Evolutionary conservation across 2,329 filamentous ascomycete species (phyloP).

Genomic region (Fusarium albidum): DNA sequence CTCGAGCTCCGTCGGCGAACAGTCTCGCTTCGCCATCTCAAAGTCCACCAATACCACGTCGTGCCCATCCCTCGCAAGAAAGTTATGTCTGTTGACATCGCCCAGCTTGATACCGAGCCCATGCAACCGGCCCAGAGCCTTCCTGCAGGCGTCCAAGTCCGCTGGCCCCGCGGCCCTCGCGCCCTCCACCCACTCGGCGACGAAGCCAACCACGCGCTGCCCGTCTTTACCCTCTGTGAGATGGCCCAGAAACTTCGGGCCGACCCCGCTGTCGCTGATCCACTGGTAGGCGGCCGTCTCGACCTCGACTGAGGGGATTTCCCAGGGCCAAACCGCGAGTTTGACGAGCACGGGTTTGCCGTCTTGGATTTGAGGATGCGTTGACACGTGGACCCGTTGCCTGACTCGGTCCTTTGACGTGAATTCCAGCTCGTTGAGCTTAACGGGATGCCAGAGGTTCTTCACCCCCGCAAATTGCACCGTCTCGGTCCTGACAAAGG

Average conservation of each 20-base stretch:
- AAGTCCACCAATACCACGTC: constrained; percentile 37
- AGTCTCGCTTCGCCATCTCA: constrained; percentile 35
- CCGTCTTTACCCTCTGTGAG: constrained; percentile 41
- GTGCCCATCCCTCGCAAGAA: constrained; percentile 37
- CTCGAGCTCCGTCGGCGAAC: constrained; percentile 30
- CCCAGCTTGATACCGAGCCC: constrained; percentile 41
- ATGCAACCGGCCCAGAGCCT: constrained; percentile 36
- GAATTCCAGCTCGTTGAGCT: constrained; percentile 39
- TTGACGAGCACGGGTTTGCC: constrained; percentile 40
- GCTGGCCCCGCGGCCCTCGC: constrained; percentile 31
- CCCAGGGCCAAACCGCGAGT: constrained; percentile 40
- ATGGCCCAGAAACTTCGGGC: constrained; percentile 43
- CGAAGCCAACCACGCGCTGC: constrained; percentile 41
- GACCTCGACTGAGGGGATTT: constrained; percentile 34
- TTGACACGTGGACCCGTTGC: constrained; percentile 36
- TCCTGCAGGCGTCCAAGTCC: constrained; percentile 35
- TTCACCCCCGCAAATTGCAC: constrained; percentile 26
- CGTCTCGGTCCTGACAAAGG: constrained; percentile 32
- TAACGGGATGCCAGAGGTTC: constrained; percentile 35
- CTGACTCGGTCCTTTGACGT: constrained; percentile 31
- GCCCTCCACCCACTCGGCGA: constrained; percentile 34
- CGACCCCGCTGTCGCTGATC: constrained; percentile 34
- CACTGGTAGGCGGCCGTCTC: constrained; percentile 42
- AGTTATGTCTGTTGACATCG: constrained; percentile 43
- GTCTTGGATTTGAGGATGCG: constrained; percentile 33